Conservation (phyloP, 192 early-diverging fungal genomes). For the Umbelopsis isabellina region DNA sequence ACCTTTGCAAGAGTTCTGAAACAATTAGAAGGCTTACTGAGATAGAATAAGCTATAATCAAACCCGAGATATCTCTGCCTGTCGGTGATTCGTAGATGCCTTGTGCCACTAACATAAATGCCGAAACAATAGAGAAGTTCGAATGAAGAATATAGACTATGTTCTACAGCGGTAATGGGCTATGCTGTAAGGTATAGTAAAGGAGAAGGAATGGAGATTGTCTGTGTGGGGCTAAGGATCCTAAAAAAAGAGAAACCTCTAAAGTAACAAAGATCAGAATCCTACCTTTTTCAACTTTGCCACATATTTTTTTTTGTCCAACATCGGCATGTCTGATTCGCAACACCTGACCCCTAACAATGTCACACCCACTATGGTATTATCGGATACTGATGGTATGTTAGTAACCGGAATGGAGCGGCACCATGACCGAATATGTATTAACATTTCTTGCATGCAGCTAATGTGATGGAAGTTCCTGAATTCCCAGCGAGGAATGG, state of each 20-base stretch:
- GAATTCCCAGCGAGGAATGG: constrained; percentile 43
- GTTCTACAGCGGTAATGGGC: too few species aligned
- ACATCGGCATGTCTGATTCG: neutral
- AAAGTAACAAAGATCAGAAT: neutral
- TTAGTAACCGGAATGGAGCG: neutral
- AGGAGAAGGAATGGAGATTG: too few species aligned
- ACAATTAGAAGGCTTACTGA: neutral
- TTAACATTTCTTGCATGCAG: neutral
- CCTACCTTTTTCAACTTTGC: neutral
- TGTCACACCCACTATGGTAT: neutral
- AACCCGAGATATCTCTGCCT: neutral
- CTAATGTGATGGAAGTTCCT: constrained; percentile 24
- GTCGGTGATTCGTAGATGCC: neutral
- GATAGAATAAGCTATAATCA: neutral
- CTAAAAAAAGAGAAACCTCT: too few species aligned
- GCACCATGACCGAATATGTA: neutral
- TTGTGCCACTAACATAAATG: too few species aligned
- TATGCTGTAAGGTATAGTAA: too few species aligned
- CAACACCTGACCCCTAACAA: neutral
- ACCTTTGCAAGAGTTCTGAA: constrained; percentile 1
- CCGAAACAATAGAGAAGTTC: too few species aligned
- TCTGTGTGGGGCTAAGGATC: too few species aligned
- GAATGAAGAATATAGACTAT: too few species aligned
- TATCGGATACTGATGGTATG: constrained; percentile 13
- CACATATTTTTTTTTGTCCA: neutral